These are phyloP conservation scores for Amylostereum areolatum DNA, from an alignment of 1,284 basidiomycete species.

Conservation along the genomic window DNA sequence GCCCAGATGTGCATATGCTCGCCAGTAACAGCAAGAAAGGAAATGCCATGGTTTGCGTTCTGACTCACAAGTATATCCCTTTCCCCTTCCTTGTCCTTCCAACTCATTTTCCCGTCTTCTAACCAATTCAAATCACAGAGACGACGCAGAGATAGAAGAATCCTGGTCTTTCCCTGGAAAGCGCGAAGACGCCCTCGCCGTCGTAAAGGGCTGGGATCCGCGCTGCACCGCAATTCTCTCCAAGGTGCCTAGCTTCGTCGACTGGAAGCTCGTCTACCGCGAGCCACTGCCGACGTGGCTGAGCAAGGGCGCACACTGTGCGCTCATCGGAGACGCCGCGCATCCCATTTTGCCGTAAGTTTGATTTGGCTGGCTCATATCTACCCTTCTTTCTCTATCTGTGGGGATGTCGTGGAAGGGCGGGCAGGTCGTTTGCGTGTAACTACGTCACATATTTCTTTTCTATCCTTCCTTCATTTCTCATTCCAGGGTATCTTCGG, in stretches of 20 bases:
- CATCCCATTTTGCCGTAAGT: slow-evolving; percentile 24
- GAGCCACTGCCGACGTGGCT: slow-evolving; percentile 26
- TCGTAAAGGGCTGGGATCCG: slow-evolving; percentile 24
- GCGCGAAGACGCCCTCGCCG: slow-evolving; percentile 20
- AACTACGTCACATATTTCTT: too few species aligned
- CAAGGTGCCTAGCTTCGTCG: slow-evolving; percentile 20
- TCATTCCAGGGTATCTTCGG: too few species aligned
- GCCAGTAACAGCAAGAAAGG: slow-evolving; percentile 15
- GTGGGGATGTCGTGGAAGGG: too few species aligned
- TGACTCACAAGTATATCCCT: slow-evolving; percentile 18
- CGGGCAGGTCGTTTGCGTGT: too few species aligned
- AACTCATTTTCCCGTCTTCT: too few species aligned
- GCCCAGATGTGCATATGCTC: slow-evolving; percentile 22
- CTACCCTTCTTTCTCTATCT: too few species aligned
- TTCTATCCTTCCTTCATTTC: too few species aligned
- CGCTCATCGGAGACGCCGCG: slow-evolving; percentile 25
- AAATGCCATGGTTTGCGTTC: slow-evolving; percentile 16
- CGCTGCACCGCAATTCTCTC: slow-evolving; percentile 21
- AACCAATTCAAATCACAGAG: too few species aligned
- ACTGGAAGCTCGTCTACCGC: slow-evolving; percentile 26
- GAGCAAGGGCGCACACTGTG: slow-evolving; percentile 18
- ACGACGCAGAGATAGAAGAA: slow-evolving; percentile 20
- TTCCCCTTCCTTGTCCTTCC: background rate
- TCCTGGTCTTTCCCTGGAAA: slow-evolving; percentile 19
- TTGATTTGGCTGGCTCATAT: too few species aligned